Base-by-base conservation (phyloP, 768 basidiomycete genomes). In the Boletus subparvulus region DNA sequence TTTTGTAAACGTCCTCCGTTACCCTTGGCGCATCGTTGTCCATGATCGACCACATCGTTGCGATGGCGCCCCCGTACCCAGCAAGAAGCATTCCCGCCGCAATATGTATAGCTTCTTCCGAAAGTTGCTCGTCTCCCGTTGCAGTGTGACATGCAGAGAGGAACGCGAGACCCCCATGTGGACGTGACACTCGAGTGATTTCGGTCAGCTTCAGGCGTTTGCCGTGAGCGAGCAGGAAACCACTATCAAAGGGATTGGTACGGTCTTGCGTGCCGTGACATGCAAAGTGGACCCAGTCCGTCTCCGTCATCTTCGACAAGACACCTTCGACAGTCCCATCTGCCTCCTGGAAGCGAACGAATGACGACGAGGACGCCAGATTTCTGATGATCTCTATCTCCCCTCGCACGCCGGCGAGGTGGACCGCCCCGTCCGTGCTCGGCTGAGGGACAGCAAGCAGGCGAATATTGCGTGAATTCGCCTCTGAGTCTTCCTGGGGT, bases 141-240 rank as follows among this genome's bases (percentile, higher is more conserved):
- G 39, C n/a, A 11, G 39, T 40, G n/a, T 40, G 17, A 4, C 39
- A 40, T n/a, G 39, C 39, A 5, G 39, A 40, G n/a, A 40, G 39
- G 10, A 40, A 40, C 0, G 73, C 78, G 42, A 80, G 65, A 37
- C 69, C 49, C 41, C 40, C 66, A 45, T 10, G 71, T 42, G 30
- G 60, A 10, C 4, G 32, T 36, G 40, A 32, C 28, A 35, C 11
- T 0, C 13, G 33, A 35, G 13, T 5, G 12, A 35, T 35, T 3
- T 35, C 13, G 12, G 33, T 1, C 11, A 52, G 17, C 21, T 32
- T 33, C 30, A 49, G n/a, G 2, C 32, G 19, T 9, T 9, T 14
- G 13, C 48, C 48, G 12, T 49, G 13, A 10, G 33, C 36, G 13
- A 71, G 63, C 1, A 49, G 24, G 50, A 72, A 62, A 3, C 41